Conservation (phyloP, 495 filamentous ascomycete genomes). For the Parachaetomium inaequale region DNA sequence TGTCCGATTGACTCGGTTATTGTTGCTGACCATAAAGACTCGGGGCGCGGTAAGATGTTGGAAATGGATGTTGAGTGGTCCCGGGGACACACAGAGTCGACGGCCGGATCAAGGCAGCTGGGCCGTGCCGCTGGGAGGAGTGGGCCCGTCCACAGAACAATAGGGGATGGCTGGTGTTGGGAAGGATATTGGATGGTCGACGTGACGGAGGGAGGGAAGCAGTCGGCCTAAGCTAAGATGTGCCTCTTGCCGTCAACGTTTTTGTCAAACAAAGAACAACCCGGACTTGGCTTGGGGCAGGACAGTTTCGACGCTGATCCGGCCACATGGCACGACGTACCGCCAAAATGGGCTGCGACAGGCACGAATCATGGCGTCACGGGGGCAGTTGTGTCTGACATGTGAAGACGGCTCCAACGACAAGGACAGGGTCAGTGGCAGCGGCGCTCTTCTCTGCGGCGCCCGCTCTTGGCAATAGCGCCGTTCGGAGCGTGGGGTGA, state of each 20-base stretch:
- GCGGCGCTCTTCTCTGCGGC: no score
- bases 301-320: slow-evolving; percentile 1
- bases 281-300: background rate
- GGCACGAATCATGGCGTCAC: slow-evolving; percentile 27
- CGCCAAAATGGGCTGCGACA: slow-evolving; percentile 2
- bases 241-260: background rate
- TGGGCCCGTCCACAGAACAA: background rate
- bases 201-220: background rate
- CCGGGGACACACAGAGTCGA: background rate
- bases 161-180: no score
- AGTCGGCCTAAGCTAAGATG: background rate
- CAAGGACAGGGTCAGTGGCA: background rate
- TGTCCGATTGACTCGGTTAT: background rate
- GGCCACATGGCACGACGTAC: slow-evolving; percentile 12
- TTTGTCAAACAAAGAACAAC: background rate
- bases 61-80: background rate
- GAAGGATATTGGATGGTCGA: background rate
- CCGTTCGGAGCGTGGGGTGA: background rate
- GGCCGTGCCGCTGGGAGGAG: background rate
- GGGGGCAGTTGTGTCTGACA: slow-evolving; percentile 16
- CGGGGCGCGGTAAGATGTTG: background rate
- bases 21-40: background rate
- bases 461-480: no score
- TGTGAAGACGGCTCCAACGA: slow-evolving; percentile 15
- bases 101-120: background rate